A percentile compares a stretch with the other conserved stretches of the same genome.
Conservation (phyloP, 2,329 filamentous ascomycete genomes). For the Beauveria sp. region DNA sequence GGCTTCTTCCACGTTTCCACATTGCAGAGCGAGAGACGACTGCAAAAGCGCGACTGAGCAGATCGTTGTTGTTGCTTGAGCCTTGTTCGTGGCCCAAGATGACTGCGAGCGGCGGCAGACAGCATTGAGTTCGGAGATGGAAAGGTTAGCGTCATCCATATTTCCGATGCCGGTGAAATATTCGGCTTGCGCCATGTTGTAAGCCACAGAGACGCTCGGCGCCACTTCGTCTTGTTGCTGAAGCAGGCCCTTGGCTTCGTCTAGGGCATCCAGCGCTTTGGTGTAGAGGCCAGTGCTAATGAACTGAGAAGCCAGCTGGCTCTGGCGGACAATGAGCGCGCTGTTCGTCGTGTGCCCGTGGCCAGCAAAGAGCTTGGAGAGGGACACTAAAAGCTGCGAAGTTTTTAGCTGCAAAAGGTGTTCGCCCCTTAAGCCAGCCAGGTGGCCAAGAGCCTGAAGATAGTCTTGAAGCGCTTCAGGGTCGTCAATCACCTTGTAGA, state of each 20-base stretch:
- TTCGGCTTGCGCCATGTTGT: constrained; percentile 64
- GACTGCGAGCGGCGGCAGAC: constrained; percentile 23
- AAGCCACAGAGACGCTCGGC: constrained; percentile 33
- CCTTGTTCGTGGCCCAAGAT: constrained; percentile 27
- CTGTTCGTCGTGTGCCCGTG: constrained; percentile 27
- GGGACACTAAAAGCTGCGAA: constrained; percentile 15
- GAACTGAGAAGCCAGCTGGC: constrained; percentile 44
- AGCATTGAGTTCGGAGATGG: constrained; percentile 23
- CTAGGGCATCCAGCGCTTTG: constrained; percentile 46
- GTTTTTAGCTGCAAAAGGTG: constrained; percentile 34
- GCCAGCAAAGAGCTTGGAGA: constrained; percentile 31
- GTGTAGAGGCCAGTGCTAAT: constrained; percentile 43
- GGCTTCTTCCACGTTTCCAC: constrained; percentile 50
- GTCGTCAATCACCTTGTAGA: constrained; percentile 41
- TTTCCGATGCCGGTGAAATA: constrained; percentile 63
- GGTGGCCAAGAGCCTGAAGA: constrained; percentile 42
- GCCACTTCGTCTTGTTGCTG: constrained; percentile 27
- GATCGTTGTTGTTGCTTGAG: constrained; percentile 24
- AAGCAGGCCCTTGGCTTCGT: constrained; percentile 45
- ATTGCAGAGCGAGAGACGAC: constrained; percentile 57
- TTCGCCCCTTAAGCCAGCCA: constrained; percentile 43
- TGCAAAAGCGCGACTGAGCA: constrained; percentile 43
- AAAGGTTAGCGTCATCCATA: constrained; percentile 48
- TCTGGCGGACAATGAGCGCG: constrained; percentile 37
- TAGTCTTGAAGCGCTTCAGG: constrained; percentile 40